Evolutionary conservation across 345 rosid species (phyloP).

Genomic region (Citrus glauca): DNA sequence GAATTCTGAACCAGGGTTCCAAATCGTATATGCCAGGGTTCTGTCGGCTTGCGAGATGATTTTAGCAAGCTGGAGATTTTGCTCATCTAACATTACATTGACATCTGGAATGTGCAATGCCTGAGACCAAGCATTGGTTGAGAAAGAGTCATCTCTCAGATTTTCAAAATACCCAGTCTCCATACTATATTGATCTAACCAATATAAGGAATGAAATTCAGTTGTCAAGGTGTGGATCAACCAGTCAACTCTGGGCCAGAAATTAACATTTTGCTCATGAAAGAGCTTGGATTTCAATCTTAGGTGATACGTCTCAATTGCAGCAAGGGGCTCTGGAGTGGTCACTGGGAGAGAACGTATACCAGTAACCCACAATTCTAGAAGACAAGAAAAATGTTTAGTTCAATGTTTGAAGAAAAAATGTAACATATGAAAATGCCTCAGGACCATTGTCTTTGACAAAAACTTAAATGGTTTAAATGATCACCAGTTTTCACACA

Average conservation of each 20-base stretch:
- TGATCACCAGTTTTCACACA: not conserved
- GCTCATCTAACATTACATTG: conserved; percentile 43
- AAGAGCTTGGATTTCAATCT: conserved; percentile 40
- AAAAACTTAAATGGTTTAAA: not conserved
- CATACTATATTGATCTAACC: conserved; percentile 37
- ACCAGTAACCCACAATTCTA: conserved; percentile 42
- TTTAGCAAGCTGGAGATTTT: conserved; percentile 42
- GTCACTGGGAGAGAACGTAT: conserved; percentile 38
- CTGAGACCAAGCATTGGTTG: conserved; percentile 43
- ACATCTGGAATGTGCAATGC: conserved; percentile 38
- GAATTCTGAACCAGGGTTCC: conserved; percentile 62
- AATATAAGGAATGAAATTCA: conserved; percentile 44
- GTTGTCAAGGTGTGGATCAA: conserved; percentile 43
- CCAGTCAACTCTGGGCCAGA: conserved; percentile 46
- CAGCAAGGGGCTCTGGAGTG: conserved; percentile 44
- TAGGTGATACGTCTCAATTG: conserved; percentile 49
- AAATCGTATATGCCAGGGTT: conserved; percentile 31
- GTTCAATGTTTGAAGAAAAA: not conserved
- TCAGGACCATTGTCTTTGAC: not conserved
- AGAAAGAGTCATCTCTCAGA: conserved; percentile 31
- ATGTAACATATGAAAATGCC: conserved; percentile 4
- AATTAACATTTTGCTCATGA: conserved; percentile 25
- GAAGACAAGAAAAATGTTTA: conserved; percentile 12
- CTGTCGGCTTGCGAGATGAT: conserved; percentile 44
- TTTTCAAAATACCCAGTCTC: conserved; percentile 43